Percentiles rank a stretch among this genome's conserved stretches.
These are phyloP conservation scores for Heterobasidion parviporum DNA, from an alignment of 1,284 basidiomycete genomes.

Conservation along the genomic window DNA sequence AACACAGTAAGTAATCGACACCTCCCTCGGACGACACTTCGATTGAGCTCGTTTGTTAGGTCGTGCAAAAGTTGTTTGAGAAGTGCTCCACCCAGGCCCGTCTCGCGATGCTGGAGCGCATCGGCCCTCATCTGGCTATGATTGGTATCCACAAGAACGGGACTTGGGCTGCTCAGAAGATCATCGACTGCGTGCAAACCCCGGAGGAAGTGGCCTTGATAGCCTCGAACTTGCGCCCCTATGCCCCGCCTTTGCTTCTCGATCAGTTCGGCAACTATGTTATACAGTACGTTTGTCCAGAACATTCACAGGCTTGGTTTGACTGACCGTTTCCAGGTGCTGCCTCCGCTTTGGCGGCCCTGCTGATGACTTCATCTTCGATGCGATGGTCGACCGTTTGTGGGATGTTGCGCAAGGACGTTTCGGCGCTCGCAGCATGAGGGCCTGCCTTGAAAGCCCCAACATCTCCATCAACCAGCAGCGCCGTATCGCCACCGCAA, in stretches of 20 bases:
- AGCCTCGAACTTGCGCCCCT: conserved; percentile 81
- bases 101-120: conserved; percentile 87
- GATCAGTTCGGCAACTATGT: conserved; percentile 99
- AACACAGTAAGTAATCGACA: conserved; percentile 68
- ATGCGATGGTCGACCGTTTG: conserved; percentile 95
- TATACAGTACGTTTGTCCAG: conserved; percentile 59
- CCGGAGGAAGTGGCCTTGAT: conserved; percentile 85
- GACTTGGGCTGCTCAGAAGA: conserved; percentile 99
- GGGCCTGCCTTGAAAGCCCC: conserved; percentile 90
- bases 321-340: conserved; percentile 42
- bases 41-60: conserved; percentile 30
- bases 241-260: conserved; percentile 87
- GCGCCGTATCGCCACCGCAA: conserved; percentile 89
- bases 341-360: conserved; percentile 89
- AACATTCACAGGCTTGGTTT: background rate
- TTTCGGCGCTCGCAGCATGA: conserved; percentile 96
- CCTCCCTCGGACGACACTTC: background rate
- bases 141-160: conserved; percentile 99
- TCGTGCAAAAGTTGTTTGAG: conserved; percentile 97
- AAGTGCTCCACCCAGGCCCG: conserved; percentile 74
- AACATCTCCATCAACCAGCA: conserved; percentile 82
- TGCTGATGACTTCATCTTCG: conserved; percentile 92
- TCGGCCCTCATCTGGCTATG: conserved; percentile 91
- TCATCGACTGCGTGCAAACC: conserved; percentile 91
- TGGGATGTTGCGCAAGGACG: conserved; percentile 97